These are phyloP conservation scores for Pyrenopolyporus hunteri DNA, from an alignment of 495 filamentous ascomycete genomes.

Conservation along the genomic window DNA sequence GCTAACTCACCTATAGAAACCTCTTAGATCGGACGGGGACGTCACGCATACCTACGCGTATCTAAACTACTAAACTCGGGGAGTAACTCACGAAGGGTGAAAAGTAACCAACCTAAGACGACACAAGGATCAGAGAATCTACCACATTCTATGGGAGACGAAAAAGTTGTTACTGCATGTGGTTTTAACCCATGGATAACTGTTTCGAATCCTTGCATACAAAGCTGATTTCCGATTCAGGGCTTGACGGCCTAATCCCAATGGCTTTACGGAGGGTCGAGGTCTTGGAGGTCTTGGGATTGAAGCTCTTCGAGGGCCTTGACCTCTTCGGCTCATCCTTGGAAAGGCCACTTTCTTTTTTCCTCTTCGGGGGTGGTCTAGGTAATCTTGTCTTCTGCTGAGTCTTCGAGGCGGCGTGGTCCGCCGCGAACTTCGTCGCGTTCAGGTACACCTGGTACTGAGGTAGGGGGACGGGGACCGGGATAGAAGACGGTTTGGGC, in stretches of 20 bases:
- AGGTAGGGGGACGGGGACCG: not conserved
- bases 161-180: too few relatives aligned
- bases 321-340: too few relatives aligned
- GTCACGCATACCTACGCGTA: not conserved
- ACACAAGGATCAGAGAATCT: too few relatives aligned
- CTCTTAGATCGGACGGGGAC: not conserved
- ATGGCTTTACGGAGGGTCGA: conserved; percentile 2
- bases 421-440: conserved; percentile 9
- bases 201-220: conserved; percentile 13
- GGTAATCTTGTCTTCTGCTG: not conserved
- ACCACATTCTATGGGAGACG: too few relatives aligned
- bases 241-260: not conserved
- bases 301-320: too few relatives aligned
- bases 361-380: not conserved
- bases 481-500: not conserved
- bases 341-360: not conserved
- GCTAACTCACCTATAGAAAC: not conserved
- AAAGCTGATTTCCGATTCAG: conserved; percentile 19
- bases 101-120: too few relatives aligned
- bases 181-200: too few relatives aligned
- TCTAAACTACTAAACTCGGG: not conserved
- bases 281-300: too few relatives aligned
- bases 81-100: conserved; percentile 9
- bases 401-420: not conserved
- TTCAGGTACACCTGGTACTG: conserved; percentile 23